These are phyloP conservation scores for Candida cerambycidarum DNA, from an alignment of 805 yeast genomes.

Conservation along the genomic window DNA sequence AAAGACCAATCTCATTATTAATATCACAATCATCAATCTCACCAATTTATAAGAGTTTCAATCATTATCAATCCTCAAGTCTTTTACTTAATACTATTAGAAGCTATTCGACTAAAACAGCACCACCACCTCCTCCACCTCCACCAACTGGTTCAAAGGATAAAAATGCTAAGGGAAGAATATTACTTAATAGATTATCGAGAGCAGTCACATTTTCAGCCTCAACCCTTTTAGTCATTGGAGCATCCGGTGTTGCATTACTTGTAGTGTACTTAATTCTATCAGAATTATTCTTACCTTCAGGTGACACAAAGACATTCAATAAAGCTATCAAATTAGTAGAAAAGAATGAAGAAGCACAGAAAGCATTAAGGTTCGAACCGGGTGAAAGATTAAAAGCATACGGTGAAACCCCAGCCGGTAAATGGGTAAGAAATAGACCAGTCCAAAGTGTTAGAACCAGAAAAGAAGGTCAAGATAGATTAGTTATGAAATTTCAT, in stretches of 20 bases:
- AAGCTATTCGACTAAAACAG: constrained; percentile 19
- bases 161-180: constrained; percentile 39
- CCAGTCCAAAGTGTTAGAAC: constrained; percentile 72
- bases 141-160: constrained; percentile 37
- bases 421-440: constrained; percentile 85
- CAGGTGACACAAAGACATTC: constrained; percentile 89
- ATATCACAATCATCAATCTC: not conserved
- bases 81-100: constrained; percentile 3
- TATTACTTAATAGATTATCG: constrained; percentile 47
- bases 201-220: constrained; percentile 61
- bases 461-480: constrained; percentile 73
- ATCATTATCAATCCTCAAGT: not conserved
- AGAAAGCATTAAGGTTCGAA: constrained; percentile 53
- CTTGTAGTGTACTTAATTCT: constrained; percentile 72
- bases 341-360: constrained; percentile 64
- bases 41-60: not conserved
- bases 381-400: constrained; percentile 70
- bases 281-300: constrained; percentile 81
- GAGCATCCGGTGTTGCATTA: constrained; percentile 66
- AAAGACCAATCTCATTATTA: not conserved
- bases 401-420: constrained; percentile 70
- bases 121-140: constrained; percentile 34
- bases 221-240: constrained; percentile 62
- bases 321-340: constrained; percentile 79
- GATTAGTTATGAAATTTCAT: constrained; percentile 79